These are phyloP conservation scores for Albifimbria verrucaria DNA, from an alignment of 2,329 filamentous ascomycete genomes.

Conservation along the genomic window DNA sequence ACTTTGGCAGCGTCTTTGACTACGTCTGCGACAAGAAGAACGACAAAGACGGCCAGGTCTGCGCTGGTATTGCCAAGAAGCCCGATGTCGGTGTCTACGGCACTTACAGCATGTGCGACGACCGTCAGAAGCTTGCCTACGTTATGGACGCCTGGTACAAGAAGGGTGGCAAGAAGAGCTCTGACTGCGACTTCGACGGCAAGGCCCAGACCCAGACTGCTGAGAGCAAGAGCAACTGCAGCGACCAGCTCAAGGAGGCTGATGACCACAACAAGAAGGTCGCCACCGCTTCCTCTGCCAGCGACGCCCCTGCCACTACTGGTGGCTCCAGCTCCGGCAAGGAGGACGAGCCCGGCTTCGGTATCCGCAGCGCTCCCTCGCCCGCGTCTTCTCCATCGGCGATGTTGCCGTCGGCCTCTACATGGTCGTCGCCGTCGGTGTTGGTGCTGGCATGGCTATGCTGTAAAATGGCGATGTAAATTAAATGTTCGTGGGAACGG, in stretches of 20 bases:
- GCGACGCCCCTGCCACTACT: conserved; percentile 22
- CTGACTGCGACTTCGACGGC: conserved; percentile 67
- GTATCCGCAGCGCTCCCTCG: conserved; percentile 31
- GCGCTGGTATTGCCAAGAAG: conserved; percentile 67
- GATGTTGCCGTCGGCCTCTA: conserved; percentile 48
- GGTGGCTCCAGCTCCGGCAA: conserved; percentile 12
- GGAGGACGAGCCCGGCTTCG: conserved; percentile 25
- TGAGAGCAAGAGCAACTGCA: conserved; percentile 51
- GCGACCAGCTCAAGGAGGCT: conserved; percentile 57
- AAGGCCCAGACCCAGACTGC: conserved; percentile 55
- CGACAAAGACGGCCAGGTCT: conserved; percentile 39
- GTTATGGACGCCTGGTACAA: conserved; percentile 73
- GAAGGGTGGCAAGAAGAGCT: conserved; percentile 43
- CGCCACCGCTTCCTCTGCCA: conserved; percentile 41
- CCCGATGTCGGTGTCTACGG: conserved; percentile 67
- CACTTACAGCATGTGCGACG: conserved; percentile 73
- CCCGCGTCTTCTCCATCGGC: conserved; percentile 41
- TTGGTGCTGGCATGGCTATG: conserved; percentile 51
- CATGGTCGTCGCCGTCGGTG: conserved; percentile 47
- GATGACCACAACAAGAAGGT: conserved; percentile 51
- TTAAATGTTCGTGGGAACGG: no score
- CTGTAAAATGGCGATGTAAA: conserved; percentile 37
- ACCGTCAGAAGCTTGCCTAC: conserved; percentile 68
- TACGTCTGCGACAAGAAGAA: conserved; percentile 62
- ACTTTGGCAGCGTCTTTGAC: conserved; percentile 68